Conservation (phyloP, 1,139 yeast genomes). For the Kazachstania sp. region DNA sequence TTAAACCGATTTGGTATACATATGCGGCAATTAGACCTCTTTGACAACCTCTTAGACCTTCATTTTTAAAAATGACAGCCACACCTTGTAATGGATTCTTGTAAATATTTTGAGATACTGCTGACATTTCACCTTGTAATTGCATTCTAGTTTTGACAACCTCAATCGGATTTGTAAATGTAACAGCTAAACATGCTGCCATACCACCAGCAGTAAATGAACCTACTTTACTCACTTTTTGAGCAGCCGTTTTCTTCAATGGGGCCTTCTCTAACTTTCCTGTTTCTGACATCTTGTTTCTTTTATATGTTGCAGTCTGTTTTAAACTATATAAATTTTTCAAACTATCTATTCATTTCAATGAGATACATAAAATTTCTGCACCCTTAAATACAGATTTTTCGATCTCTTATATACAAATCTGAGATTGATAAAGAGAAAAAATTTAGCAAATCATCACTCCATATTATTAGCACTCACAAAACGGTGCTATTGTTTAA, state of each 20-base stretch:
- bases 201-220: conserved; percentile 90
- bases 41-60: conserved; percentile 82
- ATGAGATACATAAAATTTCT: no score
- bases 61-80: conserved; percentile 61
- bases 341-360: no score
- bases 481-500: no score
- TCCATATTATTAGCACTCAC: no score
- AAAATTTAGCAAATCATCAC: no score
- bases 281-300: background rate
- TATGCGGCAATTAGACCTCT: conserved; percentile 82
- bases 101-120: conserved; percentile 49
- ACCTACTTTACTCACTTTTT: conserved; percentile 54
- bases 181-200: conserved; percentile 97
- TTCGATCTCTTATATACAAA: no score
- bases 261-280: conserved; percentile 10
- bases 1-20: conserved; percentile 77
- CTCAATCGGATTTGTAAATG: conserved; percentile 93
- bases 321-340: no score
- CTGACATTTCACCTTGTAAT: conserved; percentile 80
- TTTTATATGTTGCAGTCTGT: no score
- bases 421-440: no score
- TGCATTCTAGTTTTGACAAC: conserved; percentile 93
- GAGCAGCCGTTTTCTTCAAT: conserved; percentile 36
- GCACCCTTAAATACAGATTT: no score
- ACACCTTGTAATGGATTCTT: conserved; percentile 84